Percentiles rank a stretch among this genome's conserved stretches.
Evolutionary conservation across 306 rosid genomes (phyloP).

Genomic region (Medicago ruthenica): DNA sequence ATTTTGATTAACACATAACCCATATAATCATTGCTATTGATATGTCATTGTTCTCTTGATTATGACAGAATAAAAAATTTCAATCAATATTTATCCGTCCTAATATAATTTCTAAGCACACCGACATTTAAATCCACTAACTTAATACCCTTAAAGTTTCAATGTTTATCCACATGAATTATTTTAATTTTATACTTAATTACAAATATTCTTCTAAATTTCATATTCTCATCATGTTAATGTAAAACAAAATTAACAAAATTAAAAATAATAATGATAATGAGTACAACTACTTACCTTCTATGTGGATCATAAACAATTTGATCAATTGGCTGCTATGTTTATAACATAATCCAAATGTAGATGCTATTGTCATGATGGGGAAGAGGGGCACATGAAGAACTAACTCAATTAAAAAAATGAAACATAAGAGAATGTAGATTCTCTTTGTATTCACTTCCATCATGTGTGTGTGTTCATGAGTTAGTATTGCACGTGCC

Average conservation of each 20-base stretch:
- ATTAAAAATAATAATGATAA: neutral
- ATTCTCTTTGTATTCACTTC: conserved; percentile 18
- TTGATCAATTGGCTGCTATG: conserved; percentile 14
- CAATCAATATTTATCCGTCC: conserved; percentile 41
- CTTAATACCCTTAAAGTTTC: conserved; percentile 31
- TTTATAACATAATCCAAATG: conserved; percentile 34
- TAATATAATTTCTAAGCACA: neutral
- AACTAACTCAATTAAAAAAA: conserved; percentile 61
- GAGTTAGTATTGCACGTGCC: conserved; percentile 99
- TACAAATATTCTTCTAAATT: neutral
- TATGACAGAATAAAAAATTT: conserved; percentile 41
- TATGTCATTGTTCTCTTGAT: conserved; percentile 38
- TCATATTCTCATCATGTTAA: conserved; percentile 32
- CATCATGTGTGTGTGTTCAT: neutral
- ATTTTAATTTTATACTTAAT: neutral
- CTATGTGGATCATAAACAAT: conserved; percentile 27
- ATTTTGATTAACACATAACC: conserved; percentile 37
- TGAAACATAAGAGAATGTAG: conserved; percentile 34
- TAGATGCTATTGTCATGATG: conserved; percentile 85
- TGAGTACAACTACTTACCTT: conserved; percentile 36
- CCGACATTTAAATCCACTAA: conserved; percentile 44
- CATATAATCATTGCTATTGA: conserved; percentile 38
- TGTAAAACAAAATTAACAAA: conserved; percentile 23
- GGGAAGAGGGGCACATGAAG: conserved; percentile 99
- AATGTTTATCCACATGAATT: conserved; percentile 29